phyloP scores from a whole-genome alignment of 139 green algal genomes.

The Chlorella sorokiniana region DNA sequence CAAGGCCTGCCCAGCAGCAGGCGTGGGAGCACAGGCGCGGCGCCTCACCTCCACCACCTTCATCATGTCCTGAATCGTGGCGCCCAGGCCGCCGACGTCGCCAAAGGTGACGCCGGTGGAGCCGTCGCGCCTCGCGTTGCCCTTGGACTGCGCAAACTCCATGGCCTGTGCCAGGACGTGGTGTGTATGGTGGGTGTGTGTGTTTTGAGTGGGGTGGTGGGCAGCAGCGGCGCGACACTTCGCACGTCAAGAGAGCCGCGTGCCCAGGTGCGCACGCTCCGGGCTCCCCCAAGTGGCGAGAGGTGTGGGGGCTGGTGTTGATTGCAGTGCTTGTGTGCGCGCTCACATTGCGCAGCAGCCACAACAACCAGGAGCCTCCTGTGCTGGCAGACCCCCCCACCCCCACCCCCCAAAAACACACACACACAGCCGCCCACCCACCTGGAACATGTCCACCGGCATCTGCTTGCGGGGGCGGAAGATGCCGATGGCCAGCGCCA shows the following conservation, averaged over 20 bases:
- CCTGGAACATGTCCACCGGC: slow-evolving; percentile 58
- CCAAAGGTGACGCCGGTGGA: slow-evolving; percentile 82
- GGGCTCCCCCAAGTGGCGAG: not conserved
- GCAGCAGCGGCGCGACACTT: not conserved
- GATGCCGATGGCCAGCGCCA: slow-evolving; percentile 64
- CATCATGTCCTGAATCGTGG: slow-evolving; percentile 79
- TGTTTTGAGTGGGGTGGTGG: not conserved
- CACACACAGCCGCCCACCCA: not conserved
- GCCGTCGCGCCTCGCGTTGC: slow-evolving; percentile 83
- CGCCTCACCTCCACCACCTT: slow-evolving; percentile 78
- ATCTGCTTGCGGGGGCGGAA: slow-evolving; percentile 66
- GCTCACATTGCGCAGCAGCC: not conserved
- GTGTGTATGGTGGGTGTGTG: not conserved
- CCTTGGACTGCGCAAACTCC: slow-evolving; percentile 94
- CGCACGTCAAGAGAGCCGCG: no score
- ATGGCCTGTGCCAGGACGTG: slow-evolving; percentile 59
- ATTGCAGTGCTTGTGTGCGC: not conserved
- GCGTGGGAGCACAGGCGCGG: no score
- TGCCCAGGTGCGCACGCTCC: no score
- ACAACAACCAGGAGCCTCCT: not conserved
- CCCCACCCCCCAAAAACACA: no score
- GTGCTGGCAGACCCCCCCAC: not conserved
- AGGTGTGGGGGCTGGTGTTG: not conserved
- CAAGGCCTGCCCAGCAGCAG: not conserved
- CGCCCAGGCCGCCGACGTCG: slow-evolving; percentile 93